A percentile compares a stretch with the other conserved stretches of the same genome.
These are phyloP conservation scores for Dendrobium officinale DNA, from an alignment of 106 monocot species.

Conservation along the genomic window DNA sequence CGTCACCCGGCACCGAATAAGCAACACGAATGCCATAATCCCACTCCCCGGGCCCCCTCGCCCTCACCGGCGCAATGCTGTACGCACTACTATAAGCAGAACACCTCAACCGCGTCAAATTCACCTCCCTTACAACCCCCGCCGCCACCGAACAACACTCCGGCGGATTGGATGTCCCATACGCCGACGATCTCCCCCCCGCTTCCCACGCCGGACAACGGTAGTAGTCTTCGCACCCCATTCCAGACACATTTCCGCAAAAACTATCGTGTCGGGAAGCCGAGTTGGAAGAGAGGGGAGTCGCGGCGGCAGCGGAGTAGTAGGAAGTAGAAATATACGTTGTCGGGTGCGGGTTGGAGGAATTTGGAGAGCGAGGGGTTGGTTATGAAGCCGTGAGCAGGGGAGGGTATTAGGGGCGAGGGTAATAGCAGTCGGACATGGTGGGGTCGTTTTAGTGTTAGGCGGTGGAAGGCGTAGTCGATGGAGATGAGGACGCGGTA, in stretches of 20 bases:
- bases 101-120: conserved; percentile 58
- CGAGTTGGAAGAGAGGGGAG: conserved; percentile 69
- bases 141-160: conserved; percentile 64
- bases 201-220: conserved; percentile 63
- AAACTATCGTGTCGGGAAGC: conserved; percentile 57
- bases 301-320: conserved; percentile 58
- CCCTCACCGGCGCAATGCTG: conserved; percentile 53
- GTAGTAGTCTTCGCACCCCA: conserved; percentile 73
- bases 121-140: conserved; percentile 40
- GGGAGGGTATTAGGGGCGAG: conserved; percentile 23
- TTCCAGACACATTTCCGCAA: conserved; percentile 72
- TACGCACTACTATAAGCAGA: conserved; percentile 93
- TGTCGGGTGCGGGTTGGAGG: conserved; percentile 57
- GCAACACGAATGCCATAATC: conserved; percentile 58
- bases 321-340: conserved; percentile 82
- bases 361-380: conserved; percentile 46
- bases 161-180: conserved; percentile 27
- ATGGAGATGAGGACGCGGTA: conserved; percentile 72
- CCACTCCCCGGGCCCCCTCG: conserved; percentile 47
- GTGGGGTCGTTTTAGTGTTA: conserved; percentile 71
- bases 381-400: conserved; percentile 47
- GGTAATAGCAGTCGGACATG: conserved; percentile 86
- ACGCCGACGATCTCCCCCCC: conserved; percentile 5
- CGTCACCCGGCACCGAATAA: conserved; percentile 44
- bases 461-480: conserved; percentile 69